Base-by-base conservation (phyloP, 2,329 filamentous ascomycete species). In the Penicillium decumbens region DNA sequence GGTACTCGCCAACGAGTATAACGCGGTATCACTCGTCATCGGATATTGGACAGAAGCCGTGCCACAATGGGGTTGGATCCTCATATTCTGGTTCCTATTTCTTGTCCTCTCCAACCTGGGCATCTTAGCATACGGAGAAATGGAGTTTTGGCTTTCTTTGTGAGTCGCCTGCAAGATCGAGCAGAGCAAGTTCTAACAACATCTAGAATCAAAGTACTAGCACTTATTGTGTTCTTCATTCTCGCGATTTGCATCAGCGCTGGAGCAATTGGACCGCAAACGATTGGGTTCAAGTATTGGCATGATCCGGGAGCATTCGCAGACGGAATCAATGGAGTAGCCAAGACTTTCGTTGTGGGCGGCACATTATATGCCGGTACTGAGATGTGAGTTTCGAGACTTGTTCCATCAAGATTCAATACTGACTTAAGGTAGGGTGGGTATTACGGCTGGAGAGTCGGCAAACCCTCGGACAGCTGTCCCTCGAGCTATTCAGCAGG, bases 71-170 rank as follows among this genome's bases (percentile, higher is more conserved):
- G 74, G 62, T 3, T 77, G 74, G 73, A 72, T 76, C 18, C 51
- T 77, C 6, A 70, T 77, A 6, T 76, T 71, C 55, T 77, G 71
- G 71, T 65, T 66, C 3, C 57, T 75, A 7, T 77, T 75, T 47
- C 66, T 74, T 45, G 59, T 54, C 3, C 58, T 75, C 6, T 72
- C 69, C 0, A 65, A 75, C 47, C 57, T 73, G 4, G 71, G 71
- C 0, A 65, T 74, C n/a, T 41, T 74, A 25, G 68, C 76, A 18
- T 80, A 78, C 54, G 78, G 78, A n/a, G 78, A 80, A 53, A 71
- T 77, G 42, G 78, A 81, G 55, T 75, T 72, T 47, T 73, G 67
- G 65, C 52, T 73, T n/a, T 64, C 66, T 13, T 50, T 68, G 65
- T 69, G 54, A 18, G 62, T 49, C 2, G 4, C n/a, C 24, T 13